A percentile compares a stretch with the other conserved stretches of the same genome.
Evolutionary conservation across 108 stramenopile species (phyloP).

Genomic region (Cylindrotheca closterium): DNA sequence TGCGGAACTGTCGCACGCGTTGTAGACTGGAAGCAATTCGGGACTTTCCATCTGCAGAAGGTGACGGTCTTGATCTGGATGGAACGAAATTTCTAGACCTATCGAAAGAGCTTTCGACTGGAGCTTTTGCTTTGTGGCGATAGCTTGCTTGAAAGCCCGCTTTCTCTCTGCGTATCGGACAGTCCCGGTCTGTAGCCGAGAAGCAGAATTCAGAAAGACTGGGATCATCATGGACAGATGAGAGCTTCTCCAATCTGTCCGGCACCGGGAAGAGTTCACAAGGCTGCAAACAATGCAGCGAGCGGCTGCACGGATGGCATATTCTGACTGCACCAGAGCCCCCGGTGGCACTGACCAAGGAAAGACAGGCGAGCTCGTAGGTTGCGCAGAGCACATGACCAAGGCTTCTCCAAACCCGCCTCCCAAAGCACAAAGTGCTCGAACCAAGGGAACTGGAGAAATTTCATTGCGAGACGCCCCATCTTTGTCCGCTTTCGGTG

Average conservation of each 20-base stretch:
- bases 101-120: no score
- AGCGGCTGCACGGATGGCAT: conserved; percentile 29
- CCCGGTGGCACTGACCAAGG: conserved; percentile 48
- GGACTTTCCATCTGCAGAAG: conserved; percentile 7
- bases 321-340: conserved; percentile 20
- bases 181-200: conserved; percentile 25
- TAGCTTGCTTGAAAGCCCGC: background rate
- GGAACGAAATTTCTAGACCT: no score
- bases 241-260: conserved; percentile 16
- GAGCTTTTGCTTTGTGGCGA: no score
- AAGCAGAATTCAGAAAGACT: conserved; percentile 24
- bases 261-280: background rate
- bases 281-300: conserved; percentile 23
- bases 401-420: conserved; percentile 54
- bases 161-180: conserved; percentile 11
- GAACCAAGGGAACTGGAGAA: conserved; percentile 30
- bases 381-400: conserved; percentile 1
- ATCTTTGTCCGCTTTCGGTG: background rate
- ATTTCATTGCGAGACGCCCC: conserved; percentile 14
- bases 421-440: conserved; percentile 40
- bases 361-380: background rate
- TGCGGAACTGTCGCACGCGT: background rate
- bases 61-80: background rate
- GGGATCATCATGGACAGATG: conserved; percentile 38
- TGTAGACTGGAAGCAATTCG: conserved; percentile 15